phyloP scores from a whole-genome alignment of 352 stramenopile species.

The Phytopythium ostracodes region DNA sequence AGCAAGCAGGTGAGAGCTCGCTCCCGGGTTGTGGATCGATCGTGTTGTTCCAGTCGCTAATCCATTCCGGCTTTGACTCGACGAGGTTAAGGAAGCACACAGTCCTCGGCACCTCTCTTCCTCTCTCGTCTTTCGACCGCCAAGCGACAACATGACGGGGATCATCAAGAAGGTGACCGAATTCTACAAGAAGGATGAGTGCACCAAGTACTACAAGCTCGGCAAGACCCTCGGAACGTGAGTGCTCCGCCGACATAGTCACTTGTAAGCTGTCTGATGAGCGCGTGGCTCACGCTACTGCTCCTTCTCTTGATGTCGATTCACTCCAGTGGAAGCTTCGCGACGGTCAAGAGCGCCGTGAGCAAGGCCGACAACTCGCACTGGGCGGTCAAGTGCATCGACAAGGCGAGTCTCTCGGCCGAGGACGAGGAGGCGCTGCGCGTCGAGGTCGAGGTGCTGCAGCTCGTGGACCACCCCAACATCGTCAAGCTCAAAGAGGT shows the following conservation, averaged over 20 bases:
- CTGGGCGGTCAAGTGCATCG: constrained; percentile 85
- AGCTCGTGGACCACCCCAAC: constrained; percentile 81
- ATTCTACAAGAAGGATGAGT: constrained; percentile 88
- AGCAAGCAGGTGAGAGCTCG: constrained; percentile 2
- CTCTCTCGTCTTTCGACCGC: background rate
- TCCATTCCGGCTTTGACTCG: background rate
- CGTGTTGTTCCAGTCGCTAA: background rate
- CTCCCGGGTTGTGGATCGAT: background rate
- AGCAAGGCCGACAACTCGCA: constrained; percentile 71
- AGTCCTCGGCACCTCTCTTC: background rate
- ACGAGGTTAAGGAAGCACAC: background rate
- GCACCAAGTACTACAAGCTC: constrained; percentile 88
- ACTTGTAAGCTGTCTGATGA: background rate
- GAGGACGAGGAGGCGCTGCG: constrained; percentile 80
- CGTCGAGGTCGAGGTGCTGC: constrained; percentile 81
- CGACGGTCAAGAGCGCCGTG: constrained; percentile 80
- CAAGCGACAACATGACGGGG: constrained; percentile 37
- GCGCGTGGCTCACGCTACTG: background rate
- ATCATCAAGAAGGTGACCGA: constrained; percentile 87
- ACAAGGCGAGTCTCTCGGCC: constrained; percentile 70
- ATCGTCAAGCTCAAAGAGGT: constrained; percentile 87
- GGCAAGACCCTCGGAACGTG: constrained; percentile 88
- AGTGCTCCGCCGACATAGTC: constrained; percentile 11
- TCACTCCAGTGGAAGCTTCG: constrained; percentile 66
- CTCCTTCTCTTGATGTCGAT: background rate